A percentile compares a stretch with the other conserved stretches of the same genome.
phyloP scores from a whole-genome alignment of 208 protist species.

The Leishmania tropica region DNA sequence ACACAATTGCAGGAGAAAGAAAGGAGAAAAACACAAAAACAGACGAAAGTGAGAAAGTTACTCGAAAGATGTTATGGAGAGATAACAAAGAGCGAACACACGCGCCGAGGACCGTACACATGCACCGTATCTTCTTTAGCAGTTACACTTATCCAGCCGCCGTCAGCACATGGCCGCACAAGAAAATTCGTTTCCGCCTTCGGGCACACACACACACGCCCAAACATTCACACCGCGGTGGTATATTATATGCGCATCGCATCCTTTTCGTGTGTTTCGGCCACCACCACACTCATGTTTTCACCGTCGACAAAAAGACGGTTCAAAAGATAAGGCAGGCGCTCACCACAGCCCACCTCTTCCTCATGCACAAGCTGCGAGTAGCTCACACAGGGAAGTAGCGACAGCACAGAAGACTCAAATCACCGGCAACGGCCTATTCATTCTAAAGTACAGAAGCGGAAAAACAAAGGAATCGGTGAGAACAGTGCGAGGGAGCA shows the following conservation, averaged over 20 bases:
- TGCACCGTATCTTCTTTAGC: background rate
- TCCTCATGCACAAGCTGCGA: background rate
- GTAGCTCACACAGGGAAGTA: background rate
- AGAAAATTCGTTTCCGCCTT: too few species aligned
- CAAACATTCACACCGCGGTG: background rate
- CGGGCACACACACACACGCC: background rate
- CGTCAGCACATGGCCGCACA: background rate
- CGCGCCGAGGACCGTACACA: background rate
- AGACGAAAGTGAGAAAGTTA: background rate
- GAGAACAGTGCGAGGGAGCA: background rate
- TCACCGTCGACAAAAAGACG: background rate
- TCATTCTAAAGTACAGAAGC: background rate
- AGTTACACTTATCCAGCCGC: background rate
- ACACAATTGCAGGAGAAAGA: background rate
- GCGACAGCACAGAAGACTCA: background rate
- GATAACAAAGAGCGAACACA: background rate
- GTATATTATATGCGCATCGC: too few species aligned
- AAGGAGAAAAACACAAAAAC: background rate
- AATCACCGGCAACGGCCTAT: background rate
- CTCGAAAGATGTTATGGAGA: constrained; percentile 3
- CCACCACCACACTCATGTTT: background rate
- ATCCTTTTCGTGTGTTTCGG: background rate
- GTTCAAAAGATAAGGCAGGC: background rate
- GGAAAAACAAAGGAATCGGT: background rate
- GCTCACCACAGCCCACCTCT: background rate